These are phyloP conservation scores for Sclerotinia sclerotiorum DNA, from an alignment of 2,329 filamentous ascomycete species.

Conservation along the genomic window DNA sequence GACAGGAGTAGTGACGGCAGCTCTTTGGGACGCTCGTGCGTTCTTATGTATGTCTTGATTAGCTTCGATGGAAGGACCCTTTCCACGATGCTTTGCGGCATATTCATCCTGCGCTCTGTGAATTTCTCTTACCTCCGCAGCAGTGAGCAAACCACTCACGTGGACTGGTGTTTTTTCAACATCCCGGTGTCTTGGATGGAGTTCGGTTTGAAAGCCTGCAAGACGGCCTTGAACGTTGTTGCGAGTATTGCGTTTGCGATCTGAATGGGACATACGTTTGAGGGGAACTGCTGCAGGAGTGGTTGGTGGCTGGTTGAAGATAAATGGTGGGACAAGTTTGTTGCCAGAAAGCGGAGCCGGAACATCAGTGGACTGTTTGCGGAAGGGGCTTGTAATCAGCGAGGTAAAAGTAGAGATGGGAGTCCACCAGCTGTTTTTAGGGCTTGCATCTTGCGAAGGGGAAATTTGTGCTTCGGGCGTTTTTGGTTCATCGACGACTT, in stretches of 20 bases:
- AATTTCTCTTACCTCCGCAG: slow-evolving; percentile 1
- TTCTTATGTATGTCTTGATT: slow-evolving; percentile 7
- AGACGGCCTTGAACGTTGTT: slow-evolving; percentile 9
- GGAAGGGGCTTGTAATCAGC: slow-evolving; percentile 13
- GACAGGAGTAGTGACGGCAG: background rate
- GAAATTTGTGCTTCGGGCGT: background rate
- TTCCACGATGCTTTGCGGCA: slow-evolving; percentile 10
- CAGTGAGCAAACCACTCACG: slow-evolving; percentile 1
- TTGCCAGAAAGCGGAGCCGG: background rate
- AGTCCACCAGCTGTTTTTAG: background rate
- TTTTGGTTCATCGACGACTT: background rate
- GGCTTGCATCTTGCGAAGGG: slow-evolving; percentile 6
- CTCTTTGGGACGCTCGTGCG: slow-evolving; percentile 9
- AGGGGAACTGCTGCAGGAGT: slow-evolving; percentile 2
- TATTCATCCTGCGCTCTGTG: slow-evolving; percentile 14
- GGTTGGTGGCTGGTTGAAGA: slow-evolving; percentile 15
- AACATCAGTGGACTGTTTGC: slow-evolving; percentile 5
- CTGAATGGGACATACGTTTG: slow-evolving; percentile 13
- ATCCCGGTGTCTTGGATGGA: slow-evolving; percentile 6
- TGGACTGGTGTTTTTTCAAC: background rate
- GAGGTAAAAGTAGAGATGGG: slow-evolving; percentile 3
- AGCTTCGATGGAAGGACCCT: background rate
- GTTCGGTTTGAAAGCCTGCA: slow-evolving; percentile 17
- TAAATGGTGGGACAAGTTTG: background rate
- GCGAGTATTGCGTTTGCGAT: slow-evolving; percentile 17